phyloP scores from a whole-genome alignment of 2,329 filamentous ascomycete species.

The Scedosporium boydii region DNA sequence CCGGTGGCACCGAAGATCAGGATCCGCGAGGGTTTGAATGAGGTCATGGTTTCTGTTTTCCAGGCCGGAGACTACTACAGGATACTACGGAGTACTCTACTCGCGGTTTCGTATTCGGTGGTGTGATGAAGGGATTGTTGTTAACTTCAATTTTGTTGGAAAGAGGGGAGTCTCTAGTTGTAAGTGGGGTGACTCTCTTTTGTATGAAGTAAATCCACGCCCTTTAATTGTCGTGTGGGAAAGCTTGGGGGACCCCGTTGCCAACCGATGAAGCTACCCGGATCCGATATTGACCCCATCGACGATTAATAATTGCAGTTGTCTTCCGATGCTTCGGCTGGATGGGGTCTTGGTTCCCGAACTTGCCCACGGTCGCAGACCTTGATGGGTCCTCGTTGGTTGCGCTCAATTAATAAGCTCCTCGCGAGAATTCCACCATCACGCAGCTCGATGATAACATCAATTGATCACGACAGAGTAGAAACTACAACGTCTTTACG shows the following conservation, averaged over 20 bases:
- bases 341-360: no score
- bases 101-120: background rate
- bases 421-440: background rate
- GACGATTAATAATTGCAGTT: background rate
- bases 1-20: constrained; percentile 30
- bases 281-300: background rate
- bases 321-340: no score
- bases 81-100: background rate
- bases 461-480: background rate
- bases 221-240: no score
- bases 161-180: background rate
- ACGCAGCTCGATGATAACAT: background rate
- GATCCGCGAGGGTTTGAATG: constrained; percentile 4
- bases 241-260: background rate
- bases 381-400: no score
- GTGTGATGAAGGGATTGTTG: background rate
- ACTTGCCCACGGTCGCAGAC: no score
- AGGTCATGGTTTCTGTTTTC: background rate
- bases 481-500: background rate
- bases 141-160: background rate
- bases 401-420: background rate
- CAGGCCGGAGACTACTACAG: background rate
- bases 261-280: background rate
- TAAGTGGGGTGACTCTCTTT: no score
- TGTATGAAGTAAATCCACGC: no score